Conservation (phyloP, 106 monocot species). For the Alisma plantagoaquatica region DNA sequence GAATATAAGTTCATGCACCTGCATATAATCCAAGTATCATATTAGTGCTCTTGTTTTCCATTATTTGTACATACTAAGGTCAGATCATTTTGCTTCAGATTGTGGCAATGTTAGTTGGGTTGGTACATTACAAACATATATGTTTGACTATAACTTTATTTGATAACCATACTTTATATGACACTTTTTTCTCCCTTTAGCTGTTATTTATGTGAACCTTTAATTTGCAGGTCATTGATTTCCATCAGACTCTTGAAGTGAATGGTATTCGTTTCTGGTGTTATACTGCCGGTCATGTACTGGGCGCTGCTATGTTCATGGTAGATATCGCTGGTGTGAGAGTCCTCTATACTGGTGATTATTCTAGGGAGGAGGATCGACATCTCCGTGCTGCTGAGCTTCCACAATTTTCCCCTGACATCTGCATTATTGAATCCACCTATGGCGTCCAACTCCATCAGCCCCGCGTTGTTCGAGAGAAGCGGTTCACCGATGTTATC, state of each 20-base stretch:
- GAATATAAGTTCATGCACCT: no score
- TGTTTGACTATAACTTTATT: no score
- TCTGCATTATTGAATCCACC: slow-evolving; percentile 95
- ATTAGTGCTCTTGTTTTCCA: no score
- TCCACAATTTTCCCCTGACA: slow-evolving; percentile 36
- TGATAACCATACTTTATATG: no score
- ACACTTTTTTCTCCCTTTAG: no score
- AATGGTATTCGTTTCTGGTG: slow-evolving; percentile 99
- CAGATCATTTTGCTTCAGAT: no score
- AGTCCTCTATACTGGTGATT: slow-evolving; percentile 95
- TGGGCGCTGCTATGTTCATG: slow-evolving; percentile 99
- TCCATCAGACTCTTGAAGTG: slow-evolving; percentile 96
- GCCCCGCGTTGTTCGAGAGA: slow-evolving; percentile 70
- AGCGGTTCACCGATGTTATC: slow-evolving; percentile 91
- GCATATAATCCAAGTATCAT: no score
- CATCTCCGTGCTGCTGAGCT: slow-evolving; percentile 46
- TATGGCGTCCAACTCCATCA: slow-evolving; percentile 97
- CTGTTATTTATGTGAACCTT: neutral
- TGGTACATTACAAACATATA: no score
- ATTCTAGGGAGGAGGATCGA: slow-evolving; percentile 94
- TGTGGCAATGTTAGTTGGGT: no score
- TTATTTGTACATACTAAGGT: no score
- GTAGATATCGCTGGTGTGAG: slow-evolving; percentile 91
- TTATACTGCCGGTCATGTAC: slow-evolving; percentile 97
- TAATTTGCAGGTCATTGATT: slow-evolving; percentile 74